These are phyloP conservation scores for Lithospermum erythrorhizon DNA, from an alignment of 257 asterid genomes.

Conservation along the genomic window DNA sequence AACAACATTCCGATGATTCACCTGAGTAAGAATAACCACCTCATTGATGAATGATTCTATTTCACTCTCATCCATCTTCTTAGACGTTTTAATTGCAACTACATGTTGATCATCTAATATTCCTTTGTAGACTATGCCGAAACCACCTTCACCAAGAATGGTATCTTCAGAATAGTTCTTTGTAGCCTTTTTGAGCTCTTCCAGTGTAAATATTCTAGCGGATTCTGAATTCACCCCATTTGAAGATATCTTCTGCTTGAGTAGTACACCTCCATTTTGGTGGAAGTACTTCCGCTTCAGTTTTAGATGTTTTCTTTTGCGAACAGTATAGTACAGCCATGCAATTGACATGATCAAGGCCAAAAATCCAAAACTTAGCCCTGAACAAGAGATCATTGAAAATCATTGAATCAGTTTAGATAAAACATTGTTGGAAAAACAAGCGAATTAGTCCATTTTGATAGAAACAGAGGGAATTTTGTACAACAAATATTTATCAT, in stretches of 20 bases:
- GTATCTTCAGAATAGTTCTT: neutral
- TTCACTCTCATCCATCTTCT: conserved; percentile 2
- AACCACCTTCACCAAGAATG: conserved; percentile 5
- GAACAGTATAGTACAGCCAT: neutral
- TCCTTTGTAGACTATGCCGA: conserved; percentile 5
- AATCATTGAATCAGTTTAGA: neutral
- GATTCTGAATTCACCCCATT: neutral
- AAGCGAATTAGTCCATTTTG: no score
- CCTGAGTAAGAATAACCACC: neutral
- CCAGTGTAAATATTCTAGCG: neutral
- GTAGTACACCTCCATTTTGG: conserved; percentile 5
- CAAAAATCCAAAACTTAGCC: neutral
- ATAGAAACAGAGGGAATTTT: no score
- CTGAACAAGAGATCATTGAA: neutral
- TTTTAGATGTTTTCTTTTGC: neutral
- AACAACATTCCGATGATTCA: conserved; percentile 7
- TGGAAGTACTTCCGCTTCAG: conserved; percentile 5
- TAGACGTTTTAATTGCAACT: conserved; percentile 3
- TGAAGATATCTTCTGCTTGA: neutral
- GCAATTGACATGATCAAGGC: neutral
- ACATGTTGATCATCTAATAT: neutral
- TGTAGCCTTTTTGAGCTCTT: conserved; percentile 5
- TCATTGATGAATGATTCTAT: conserved; percentile 4
- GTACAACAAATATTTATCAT: no score
- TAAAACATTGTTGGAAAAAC: no score